A percentile compares a stretch with the other conserved stretches of the same genome.
Conservation (phyloP, 2,329 filamentous ascomycete genomes). For the Alternaria sp. region DNA sequence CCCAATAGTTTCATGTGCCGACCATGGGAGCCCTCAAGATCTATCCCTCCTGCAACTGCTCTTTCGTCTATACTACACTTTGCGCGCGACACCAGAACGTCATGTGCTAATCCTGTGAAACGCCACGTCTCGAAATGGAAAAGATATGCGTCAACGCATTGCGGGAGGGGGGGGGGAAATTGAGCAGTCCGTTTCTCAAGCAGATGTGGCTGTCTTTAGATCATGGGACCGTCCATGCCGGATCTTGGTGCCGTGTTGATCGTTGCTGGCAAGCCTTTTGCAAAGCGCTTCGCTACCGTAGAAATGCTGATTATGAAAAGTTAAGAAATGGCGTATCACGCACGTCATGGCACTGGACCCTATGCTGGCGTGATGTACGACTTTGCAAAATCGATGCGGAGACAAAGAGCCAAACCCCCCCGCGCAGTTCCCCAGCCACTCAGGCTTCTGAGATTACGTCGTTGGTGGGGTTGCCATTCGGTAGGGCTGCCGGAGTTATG, state of each 20-base stretch:
- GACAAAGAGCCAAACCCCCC: constrained; percentile 4
- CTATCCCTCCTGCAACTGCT: not conserved
- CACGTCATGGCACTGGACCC: constrained; percentile 1
- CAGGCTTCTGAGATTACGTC: constrained; percentile 23
- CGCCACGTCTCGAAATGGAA: not conserved
- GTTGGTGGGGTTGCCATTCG: constrained; percentile 23
- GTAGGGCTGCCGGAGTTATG: constrained; percentile 13
- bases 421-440: constrained; percentile 11
- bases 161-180: too few relatives aligned
- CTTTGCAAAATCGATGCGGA: constrained; percentile 14
- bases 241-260: not conserved
- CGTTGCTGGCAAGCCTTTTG: not conserved
- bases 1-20: not conserved
- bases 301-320: not conserved
- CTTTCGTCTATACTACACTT: not conserved
- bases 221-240: not conserved
- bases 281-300: not conserved
- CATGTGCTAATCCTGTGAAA: not conserved
- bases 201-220: not conserved
- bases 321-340: not conserved
- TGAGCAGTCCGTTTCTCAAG: not conserved
- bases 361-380: not conserved
- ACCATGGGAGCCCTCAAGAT: not conserved
- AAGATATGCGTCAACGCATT: not conserved
- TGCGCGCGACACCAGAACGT: not conserved